phyloP scores from a whole-genome alignment of 495 filamentous ascomycete genomes.

The Aspergillus incahuasiensis region DNA sequence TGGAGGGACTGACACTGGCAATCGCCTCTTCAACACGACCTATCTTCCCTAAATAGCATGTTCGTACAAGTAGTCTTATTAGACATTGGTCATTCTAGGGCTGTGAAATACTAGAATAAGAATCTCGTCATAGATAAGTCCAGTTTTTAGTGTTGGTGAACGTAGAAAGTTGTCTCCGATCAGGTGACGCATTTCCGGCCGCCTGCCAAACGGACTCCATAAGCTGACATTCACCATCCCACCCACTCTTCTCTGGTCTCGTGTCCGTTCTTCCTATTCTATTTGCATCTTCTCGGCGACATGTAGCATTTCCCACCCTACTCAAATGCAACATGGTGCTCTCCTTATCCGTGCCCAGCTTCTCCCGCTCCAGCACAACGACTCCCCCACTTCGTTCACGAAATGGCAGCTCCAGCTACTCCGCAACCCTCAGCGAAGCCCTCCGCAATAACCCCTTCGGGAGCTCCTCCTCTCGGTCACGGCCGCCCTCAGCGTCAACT shows the following conservation, averaged over 20 bases:
- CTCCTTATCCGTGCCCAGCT: constrained; percentile 38
- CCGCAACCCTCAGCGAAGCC: constrained; percentile 37
- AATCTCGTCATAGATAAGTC: too few species aligned
- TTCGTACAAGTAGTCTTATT: too few species aligned
- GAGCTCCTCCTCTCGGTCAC: constrained; percentile 27
- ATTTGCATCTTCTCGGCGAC: constrained; percentile 9
- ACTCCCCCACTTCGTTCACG: constrained; percentile 25
- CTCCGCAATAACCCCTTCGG: constrained; percentile 45
- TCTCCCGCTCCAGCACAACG: constrained; percentile 33
- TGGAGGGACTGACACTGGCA: constrained; percentile 53
- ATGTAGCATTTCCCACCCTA: constrained; percentile 30
- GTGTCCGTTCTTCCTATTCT: background rate
- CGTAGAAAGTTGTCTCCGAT: background rate
- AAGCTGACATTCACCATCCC: background rate
- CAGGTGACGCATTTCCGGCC: background rate
- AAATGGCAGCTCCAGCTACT: constrained; percentile 19
- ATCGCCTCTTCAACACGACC: constrained; percentile 57
- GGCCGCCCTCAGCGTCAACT: constrained; percentile 10
- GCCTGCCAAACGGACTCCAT: background rate
- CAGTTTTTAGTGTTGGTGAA: background rate
- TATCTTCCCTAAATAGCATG: constrained; percentile 14
- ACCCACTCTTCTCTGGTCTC: background rate
- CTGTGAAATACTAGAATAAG: too few species aligned
- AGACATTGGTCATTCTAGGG: too few species aligned
- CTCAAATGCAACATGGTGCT: constrained; percentile 34